Base-by-base conservation (phyloP, 2,329 filamentous ascomycete species). In the Xenoacremonium recifei region DNA sequence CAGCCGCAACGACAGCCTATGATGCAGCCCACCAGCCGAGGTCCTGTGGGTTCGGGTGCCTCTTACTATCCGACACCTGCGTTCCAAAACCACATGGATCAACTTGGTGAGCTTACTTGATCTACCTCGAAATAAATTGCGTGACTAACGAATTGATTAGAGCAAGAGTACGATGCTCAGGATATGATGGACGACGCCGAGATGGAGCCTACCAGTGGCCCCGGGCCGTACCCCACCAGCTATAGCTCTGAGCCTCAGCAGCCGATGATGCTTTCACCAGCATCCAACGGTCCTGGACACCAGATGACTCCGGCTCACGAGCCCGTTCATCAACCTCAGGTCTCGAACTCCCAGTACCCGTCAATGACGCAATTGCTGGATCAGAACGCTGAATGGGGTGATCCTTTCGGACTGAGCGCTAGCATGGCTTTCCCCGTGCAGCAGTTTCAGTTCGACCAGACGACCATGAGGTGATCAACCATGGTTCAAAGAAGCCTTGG, bases 121-220 rank as follows among this genome's bases (percentile, higher is more conserved):
- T 17, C 32, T 32, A 17, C 19, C 19, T 67, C 59, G 58, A 60
- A 75, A 76, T 72, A 76, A 78, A 71, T 74, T 80, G 64, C 82
- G 76, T 77, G 35, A 76, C 77, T 85, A 73, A 87, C 79, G 75
- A 69, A 72, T 60, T 77, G 75, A n/a, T n/a, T 73, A 96, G 92
- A 97, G 73, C 90, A 95, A 77, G 92, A 97, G 74, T 97, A 96
- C 71, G 91, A 96, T 65, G 86, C 89, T 41, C 87, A 89, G 70
- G 89, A 92, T 59, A 87, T 95, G 77, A 82, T 95, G 65, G 91
- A 96, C 59, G 88, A 95, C 47, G 72, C 83, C 53, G 84, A 87
- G 56, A 79, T 83, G 51, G 84, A 89, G 47, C 78, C 85, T 3
- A 16, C 9, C 20, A 69, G 64, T 41, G 83, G 82, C 31, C 78